Conservation (phyloP, 2,329 filamentous ascomycete species). For the Zalaria obscura region DNA sequence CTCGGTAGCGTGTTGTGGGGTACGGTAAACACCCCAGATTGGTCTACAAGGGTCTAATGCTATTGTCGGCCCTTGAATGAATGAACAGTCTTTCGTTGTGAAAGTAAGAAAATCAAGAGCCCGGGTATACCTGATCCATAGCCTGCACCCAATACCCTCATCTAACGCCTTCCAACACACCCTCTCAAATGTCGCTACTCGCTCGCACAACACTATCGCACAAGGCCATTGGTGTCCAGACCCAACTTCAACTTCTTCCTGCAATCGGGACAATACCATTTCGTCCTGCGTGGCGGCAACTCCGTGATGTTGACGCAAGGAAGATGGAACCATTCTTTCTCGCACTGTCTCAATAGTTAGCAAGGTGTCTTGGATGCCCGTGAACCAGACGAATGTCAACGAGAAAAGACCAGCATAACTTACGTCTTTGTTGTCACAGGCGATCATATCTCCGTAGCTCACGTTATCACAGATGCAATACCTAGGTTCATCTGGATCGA, state of each 20-base stretch:
- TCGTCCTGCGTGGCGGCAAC: slow-evolving; percentile 57
- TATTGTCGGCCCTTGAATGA: too few species aligned
- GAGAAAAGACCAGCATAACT: slow-evolving; percentile 20
- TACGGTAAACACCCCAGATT: too few species aligned
- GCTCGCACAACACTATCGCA: neutral
- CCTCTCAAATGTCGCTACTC: too few species aligned
- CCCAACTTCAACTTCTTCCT: slow-evolving; percentile 32
- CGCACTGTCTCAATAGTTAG: slow-evolving; percentile 39
- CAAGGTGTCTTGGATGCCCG: neutral
- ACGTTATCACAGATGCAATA: slow-evolving; percentile 72
- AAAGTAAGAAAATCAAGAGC: too few species aligned
- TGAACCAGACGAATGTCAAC: neutral
- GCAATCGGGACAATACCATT: slow-evolving; percentile 78
- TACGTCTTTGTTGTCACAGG: slow-evolving; percentile 66
- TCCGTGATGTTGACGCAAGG: slow-evolving; percentile 57
- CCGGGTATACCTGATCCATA: too few species aligned
- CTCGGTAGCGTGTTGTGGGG: too few species aligned
- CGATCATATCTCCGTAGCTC: slow-evolving; percentile 72
- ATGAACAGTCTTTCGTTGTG: too few species aligned
- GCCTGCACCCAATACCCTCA: too few species aligned
- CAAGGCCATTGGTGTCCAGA: slow-evolving; percentile 15
- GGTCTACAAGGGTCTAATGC: too few species aligned
- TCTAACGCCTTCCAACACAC: too few species aligned
- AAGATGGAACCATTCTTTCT: slow-evolving; percentile 76
- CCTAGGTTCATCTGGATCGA: slow-evolving; percentile 60